These are phyloP conservation scores for Arxiozyma slooffiae DNA, from an alignment of 1,139 yeast species.

Conservation along the genomic window DNA sequence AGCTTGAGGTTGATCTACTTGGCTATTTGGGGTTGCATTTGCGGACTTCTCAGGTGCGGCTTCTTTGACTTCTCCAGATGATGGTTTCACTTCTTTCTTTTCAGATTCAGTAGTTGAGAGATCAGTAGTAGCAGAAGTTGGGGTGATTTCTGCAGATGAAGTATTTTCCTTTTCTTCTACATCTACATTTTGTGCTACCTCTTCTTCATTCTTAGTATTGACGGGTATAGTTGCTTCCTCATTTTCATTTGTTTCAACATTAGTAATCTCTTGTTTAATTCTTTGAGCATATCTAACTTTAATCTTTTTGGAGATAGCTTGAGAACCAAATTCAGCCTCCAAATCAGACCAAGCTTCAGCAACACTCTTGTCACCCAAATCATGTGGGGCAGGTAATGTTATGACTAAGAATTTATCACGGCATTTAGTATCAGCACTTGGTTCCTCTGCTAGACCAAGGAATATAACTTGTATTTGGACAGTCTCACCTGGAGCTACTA, in stretches of 20 bases:
- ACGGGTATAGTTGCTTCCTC: slow-evolving; percentile 1
- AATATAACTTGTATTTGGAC: slow-evolving; percentile 72
- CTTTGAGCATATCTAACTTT: slow-evolving; percentile 43
- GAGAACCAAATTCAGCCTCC: slow-evolving; percentile 51
- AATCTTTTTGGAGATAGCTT: slow-evolving; percentile 63
- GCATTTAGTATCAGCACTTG: slow-evolving; percentile 63
- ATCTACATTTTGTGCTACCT: background rate
- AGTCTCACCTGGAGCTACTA: slow-evolving; percentile 64
- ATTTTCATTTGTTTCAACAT: background rate
- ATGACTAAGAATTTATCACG: slow-evolving; percentile 89
- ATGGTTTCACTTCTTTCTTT: background rate
- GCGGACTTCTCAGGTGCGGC: background rate
- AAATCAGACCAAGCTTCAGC: slow-evolving; percentile 65
- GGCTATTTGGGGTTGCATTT: background rate
- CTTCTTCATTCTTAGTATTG: background rate
- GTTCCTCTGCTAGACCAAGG: slow-evolving; percentile 73
- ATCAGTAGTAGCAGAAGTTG: slow-evolving; percentile 4
- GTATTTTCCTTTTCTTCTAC: slow-evolving; percentile 1
- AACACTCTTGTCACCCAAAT: slow-evolving; percentile 45
- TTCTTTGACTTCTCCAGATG: background rate
- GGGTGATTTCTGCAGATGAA: slow-evolving; percentile 2
- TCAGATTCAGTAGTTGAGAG: background rate
- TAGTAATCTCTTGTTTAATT: background rate
- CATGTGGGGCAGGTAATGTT: slow-evolving; percentile 62
- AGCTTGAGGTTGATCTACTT: slow-evolving; percentile 19